Conservation (phyloP, 2,329 filamentous ascomycete species). For the Proliferodiscus dingleyae region DNA sequence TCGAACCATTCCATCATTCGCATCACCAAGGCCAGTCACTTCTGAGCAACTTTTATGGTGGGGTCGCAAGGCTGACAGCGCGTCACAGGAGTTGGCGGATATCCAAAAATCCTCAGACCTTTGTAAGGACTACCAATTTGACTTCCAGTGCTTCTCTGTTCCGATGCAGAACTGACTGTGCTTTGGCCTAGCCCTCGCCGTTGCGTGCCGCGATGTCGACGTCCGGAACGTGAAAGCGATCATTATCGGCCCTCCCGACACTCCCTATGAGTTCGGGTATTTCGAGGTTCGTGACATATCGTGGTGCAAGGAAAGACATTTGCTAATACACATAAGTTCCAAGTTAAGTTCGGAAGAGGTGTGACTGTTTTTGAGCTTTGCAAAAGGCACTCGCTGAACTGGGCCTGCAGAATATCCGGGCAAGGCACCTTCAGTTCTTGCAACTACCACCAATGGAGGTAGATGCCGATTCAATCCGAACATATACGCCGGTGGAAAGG, state of each 20-base stretch:
- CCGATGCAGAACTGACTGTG: constrained; percentile 14
- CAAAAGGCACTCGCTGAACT: constrained; percentile 1
- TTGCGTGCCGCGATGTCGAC: constrained; percentile 82
- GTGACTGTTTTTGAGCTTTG: constrained; percentile 6
- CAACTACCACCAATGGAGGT: constrained; percentile 83
- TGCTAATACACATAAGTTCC: constrained; percentile 53
- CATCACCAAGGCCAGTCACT: constrained; percentile 66
- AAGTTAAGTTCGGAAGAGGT: constrained; percentile 73
- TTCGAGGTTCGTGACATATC: constrained; percentile 64
- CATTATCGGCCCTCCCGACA: constrained; percentile 88
- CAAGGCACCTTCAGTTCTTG: constrained; percentile 56
- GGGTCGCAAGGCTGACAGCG: constrained; percentile 34
- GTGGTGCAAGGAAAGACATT: neutral
- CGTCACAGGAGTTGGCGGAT: constrained; percentile 70
- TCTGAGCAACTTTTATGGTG: constrained; percentile 18
- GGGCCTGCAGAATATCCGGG: constrained; percentile 68
- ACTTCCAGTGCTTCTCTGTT: neutral
- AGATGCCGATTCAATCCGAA: constrained; percentile 93
- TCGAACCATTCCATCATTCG: constrained; percentile 83
- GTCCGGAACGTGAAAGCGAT: constrained; percentile 82
- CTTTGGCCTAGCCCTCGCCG: constrained; percentile 63
- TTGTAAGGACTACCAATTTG: constrained; percentile 54
- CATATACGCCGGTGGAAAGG: constrained; percentile 86
- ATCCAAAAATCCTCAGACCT: constrained; percentile 80
- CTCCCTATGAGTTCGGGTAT: constrained; percentile 95